Base-by-base conservation (phyloP, 805 yeast genomes). In the Metschnikowia hibisci region DNA sequence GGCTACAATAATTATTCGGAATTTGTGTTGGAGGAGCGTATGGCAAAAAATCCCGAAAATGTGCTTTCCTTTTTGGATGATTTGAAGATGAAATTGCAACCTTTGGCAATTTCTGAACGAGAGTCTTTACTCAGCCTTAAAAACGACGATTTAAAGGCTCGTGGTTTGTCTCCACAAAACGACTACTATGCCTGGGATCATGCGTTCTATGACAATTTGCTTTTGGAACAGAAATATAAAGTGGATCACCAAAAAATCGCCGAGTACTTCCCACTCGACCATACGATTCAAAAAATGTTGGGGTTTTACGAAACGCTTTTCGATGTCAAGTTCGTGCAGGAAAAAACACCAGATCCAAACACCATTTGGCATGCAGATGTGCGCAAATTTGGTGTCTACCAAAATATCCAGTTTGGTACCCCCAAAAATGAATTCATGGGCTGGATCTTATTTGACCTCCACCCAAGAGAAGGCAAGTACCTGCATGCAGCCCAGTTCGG, bases 401-500 rank as follows among this genome's bases (percentile, higher is more conserved):
- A 76, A 55, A 87, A 82, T 51, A 61, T 72, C 32, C 58, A 60
- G 23, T 52, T 59, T n/a, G 63, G 66, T 8, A 50, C 53, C 1
- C 80, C 81, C 12, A 48, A 52, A 18, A 40, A 34, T 5, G 30
- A 71, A 46, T 87, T 87, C 64, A 75, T 79, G 45, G 96, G 96
- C 25, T 83, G 86, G 78, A 64, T 87, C 35, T 84, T 81, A 63
- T 79, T 87, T 49, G 96, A 87, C 61, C 66, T 87, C 56, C 90
- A 85, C 61, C 95, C 95, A 51, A 77, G 96, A 58, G 84, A 81
- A 44, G 91, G 91, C 54, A 87, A 87, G 62, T 87, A 85, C 64
- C 86, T 89, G 2, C 96, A 87, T 61, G 95, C 95, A 34, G 96
- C 96, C 6, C 84, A 84, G 59, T 87, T 87, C 58, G 82, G 82